Conservation (phyloP, 2,329 filamentous ascomycete species). For the Phoma sp. region DNA sequence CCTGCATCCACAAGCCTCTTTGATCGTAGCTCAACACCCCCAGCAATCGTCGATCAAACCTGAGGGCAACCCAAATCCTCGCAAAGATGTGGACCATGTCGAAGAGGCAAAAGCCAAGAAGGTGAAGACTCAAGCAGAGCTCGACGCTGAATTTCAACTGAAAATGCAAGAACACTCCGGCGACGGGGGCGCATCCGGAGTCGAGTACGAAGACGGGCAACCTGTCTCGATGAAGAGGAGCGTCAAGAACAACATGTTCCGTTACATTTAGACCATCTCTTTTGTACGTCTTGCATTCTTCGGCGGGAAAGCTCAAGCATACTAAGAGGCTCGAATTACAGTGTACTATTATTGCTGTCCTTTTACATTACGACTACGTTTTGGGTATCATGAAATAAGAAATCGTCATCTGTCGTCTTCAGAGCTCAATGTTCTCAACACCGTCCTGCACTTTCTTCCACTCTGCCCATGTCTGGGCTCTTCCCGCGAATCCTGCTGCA, state of each 20-base stretch:
- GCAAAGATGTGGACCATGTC: constrained; percentile 14
- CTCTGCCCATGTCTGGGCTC: constrained; percentile 9
- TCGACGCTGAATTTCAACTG: constrained; percentile 69
- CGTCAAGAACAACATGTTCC: constrained; percentile 79
- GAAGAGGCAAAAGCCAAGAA: constrained; percentile 30
- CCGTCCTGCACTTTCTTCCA: background rate
- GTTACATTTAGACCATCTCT: constrained; percentile 59
- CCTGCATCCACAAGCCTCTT: background rate
- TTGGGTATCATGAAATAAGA: constrained; percentile 16
- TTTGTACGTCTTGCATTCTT: constrained; percentile 2
- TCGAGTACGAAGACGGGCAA: constrained; percentile 77
- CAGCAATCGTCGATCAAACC: constrained; percentile 21
- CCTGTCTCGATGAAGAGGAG: constrained; percentile 74
- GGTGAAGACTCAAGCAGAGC: constrained; percentile 65
- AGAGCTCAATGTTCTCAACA: constrained; percentile 15
- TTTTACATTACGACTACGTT: constrained; percentile 14
- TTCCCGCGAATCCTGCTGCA: constrained; percentile 30
- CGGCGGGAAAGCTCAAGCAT: background rate
- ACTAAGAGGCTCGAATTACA: background rate
- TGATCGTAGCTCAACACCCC: background rate
- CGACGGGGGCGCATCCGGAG: constrained; percentile 71
- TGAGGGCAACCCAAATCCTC: constrained; percentile 6
- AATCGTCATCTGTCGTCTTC: constrained; percentile 1
- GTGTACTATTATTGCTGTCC: constrained; percentile 13
- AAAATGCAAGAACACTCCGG: constrained; percentile 72